Base-by-base conservation (phyloP, 2,329 filamentous ascomycete genomes). In the Emmonsiellopsis sp. region DNA sequence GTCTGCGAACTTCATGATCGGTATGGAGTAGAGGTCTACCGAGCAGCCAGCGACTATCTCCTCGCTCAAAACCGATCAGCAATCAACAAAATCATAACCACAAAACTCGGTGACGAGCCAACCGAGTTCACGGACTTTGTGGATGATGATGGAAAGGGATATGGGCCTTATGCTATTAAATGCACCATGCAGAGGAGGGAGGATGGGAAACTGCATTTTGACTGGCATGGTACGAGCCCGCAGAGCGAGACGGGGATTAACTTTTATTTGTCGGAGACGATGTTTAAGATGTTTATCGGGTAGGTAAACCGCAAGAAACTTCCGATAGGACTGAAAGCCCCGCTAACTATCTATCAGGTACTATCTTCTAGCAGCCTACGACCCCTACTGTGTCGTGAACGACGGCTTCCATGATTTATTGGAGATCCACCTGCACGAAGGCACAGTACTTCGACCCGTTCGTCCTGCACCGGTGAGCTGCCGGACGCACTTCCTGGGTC, bases 271-370 rank as follows among this genome's bases (percentile, higher is more conserved):
- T 75, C 70, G 0, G 68, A 71, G 15, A 76, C 72, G 16, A 73
- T 76, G 73, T 78, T 78, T 65, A 76, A 74, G 52, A 77, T 78
- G 71, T 77, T 77, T 55, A 71, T 78, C 43, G 75, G 73, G 43
- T 46, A 65, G 40, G 35, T n/a, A 41, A 7, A 7, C n/a, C 13
- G 7, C 7, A 26, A 20, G 20, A 26, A 3, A 15, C 41, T 15
- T n/a, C 7, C 20, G 3, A 50, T 32, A 32, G 20, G n/a, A 15
- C 10, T 16, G 35, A 50, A 50, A 10, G 5, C 11, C 20, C 35
- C 20, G 48, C 48, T 50, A 41, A 50, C 48, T n/a, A 15, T 15
- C 32, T 10, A 31, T 46, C 15, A 46, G 43, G 9, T 76, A 73
- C 57, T 73, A 73, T 54, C 65, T 78, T 2, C 68, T 77, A n/a